Conservation (phyloP, 192 early-diverging fungal genomes). For the Jimgerdemannia lactiflua region DNA sequence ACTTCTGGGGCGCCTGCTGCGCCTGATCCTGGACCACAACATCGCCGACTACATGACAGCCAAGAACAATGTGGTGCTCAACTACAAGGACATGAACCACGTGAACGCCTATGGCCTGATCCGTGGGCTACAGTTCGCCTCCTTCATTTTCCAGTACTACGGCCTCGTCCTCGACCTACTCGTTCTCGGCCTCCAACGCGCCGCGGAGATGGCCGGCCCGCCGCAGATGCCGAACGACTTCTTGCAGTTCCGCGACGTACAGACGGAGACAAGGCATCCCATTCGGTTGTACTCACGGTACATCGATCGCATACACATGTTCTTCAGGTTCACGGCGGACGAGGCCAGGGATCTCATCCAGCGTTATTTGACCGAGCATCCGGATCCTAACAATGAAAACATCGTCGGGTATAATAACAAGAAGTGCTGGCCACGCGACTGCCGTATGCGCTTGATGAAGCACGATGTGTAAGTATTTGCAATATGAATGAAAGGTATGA, state of each 20-base stretch:
- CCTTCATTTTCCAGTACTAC: constrained; percentile 99
- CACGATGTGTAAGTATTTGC: constrained; percentile 71
- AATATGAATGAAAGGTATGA: background rate
- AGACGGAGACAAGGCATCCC: constrained; percentile 92
- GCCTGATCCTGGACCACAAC: constrained; percentile 97
- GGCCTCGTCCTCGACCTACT: constrained; percentile 94
- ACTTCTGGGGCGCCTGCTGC: constrained; percentile 87
- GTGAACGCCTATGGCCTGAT: constrained; percentile 97
- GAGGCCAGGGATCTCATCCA: constrained; percentile 95
- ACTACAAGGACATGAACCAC: constrained; percentile 99
- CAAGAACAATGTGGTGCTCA: constrained; percentile 98
- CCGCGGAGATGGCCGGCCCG: constrained; percentile 95
- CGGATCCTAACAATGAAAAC: constrained; percentile 98
- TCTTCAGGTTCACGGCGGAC: constrained; percentile 92
- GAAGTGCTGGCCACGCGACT: constrained; percentile 98
- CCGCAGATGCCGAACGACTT: constrained; percentile 94
- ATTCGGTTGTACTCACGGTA: constrained; percentile 96
- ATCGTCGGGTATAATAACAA: constrained; percentile 99
- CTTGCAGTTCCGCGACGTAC: constrained; percentile 91
- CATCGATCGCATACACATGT: constrained; percentile 90
- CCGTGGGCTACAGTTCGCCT: constrained; percentile 96
- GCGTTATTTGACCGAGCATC: constrained; percentile 95
- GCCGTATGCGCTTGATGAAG: constrained; percentile 98
- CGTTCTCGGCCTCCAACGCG: constrained; percentile 91
- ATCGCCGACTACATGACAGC: constrained; percentile 99